phyloP scores from a whole-genome alignment of 495 filamentous ascomycete species.

The Xylaria bambusicola region DNA sequence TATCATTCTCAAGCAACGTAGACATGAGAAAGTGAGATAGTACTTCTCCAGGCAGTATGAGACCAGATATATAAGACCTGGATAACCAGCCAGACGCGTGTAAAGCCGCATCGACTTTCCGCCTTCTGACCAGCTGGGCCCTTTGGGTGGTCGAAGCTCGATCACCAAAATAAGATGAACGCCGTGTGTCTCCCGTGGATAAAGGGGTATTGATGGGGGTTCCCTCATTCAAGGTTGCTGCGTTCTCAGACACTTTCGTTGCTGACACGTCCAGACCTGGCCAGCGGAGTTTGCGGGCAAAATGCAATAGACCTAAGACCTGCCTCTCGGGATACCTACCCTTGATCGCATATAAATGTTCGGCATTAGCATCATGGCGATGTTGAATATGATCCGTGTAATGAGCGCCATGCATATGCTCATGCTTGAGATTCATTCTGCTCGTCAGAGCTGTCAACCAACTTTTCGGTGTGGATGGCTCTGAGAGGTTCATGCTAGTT shows the following conservation, averaged over 20 bases:
- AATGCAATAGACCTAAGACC: conserved; percentile 57
- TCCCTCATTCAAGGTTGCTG: conserved; percentile 37
- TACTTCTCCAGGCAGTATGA: conserved; percentile 75
- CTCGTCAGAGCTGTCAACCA: conserved; percentile 57
- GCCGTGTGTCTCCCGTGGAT: conserved; percentile 38
- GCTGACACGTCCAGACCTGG: conserved; percentile 47
- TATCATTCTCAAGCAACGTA: conserved; percentile 75
- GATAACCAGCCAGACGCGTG: conserved; percentile 75
- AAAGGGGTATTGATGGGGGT: conserved; percentile 47
- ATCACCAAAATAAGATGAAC: conserved; percentile 44
- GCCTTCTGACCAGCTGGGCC: conserved; percentile 34
- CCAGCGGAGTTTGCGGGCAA: conserved; percentile 59
- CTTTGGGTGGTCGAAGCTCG: conserved; percentile 28
- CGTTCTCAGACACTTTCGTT: conserved; percentile 43
- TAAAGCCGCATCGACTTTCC: conserved; percentile 45
- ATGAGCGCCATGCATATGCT: conserved; percentile 35
- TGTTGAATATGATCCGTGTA: conserved; percentile 34
- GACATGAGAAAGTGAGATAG: conserved; percentile 77
- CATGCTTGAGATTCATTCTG: conserved; percentile 47
- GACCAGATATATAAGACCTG: conserved; percentile 73
- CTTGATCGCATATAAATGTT: conserved; percentile 44
- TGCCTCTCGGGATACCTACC: conserved; percentile 53
- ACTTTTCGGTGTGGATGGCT: conserved; percentile 43
- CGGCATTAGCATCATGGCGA: conserved; percentile 32
- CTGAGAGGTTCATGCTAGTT: conserved; percentile 32